Percentiles rank a stretch among this genome's conserved stretches.
Evolutionary conservation across 345 rosid genomes (phyloP).

Genomic region (Cochlearia excelsa): DNA sequence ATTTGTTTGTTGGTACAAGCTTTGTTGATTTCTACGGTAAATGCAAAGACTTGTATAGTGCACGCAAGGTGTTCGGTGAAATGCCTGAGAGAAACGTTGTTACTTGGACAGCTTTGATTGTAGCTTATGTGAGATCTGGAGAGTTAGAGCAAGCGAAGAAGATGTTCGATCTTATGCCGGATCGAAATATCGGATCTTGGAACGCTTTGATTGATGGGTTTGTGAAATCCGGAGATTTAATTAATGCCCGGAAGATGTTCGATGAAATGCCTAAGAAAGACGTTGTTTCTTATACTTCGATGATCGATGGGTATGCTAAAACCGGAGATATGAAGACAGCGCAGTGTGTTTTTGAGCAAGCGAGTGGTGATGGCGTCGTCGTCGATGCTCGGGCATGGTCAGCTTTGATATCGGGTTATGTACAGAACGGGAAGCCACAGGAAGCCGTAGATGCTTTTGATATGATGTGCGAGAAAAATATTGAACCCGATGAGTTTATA

Average conservation of each 20-base stretch:
- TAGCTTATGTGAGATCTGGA: constrained; percentile 49
- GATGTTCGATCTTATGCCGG: constrained; percentile 55
- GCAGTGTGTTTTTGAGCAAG: constrained; percentile 46
- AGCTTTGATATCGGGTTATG: constrained; percentile 61
- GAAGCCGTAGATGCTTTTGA: constrained; percentile 48
- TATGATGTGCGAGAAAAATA: constrained; percentile 38
- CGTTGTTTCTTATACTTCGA: constrained; percentile 64
- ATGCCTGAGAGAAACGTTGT: constrained; percentile 54
- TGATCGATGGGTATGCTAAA: constrained; percentile 77
- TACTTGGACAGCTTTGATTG: constrained; percentile 76
- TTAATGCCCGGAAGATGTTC: constrained; percentile 56
- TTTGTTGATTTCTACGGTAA: constrained; percentile 68
- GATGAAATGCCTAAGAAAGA: constrained; percentile 62
- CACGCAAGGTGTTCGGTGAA: constrained; percentile 60
- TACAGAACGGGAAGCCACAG: constrained; percentile 52
- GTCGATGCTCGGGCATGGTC: constrained; percentile 56
- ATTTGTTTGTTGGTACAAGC: constrained; percentile 57
- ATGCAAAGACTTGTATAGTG: constrained; percentile 44
- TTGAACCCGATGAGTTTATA: constrained; percentile 59
- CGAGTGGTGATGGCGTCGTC: constrained; percentile 24
- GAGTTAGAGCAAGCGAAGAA: constrained; percentile 49
- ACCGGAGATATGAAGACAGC: constrained; percentile 55
- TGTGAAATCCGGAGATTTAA: constrained; percentile 52
- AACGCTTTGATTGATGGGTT: constrained; percentile 57
- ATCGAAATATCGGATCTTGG: constrained; percentile 55